Percentiles rank a stretch among this genome's conserved stretches.
phyloP scores from a whole-genome alignment of 805 yeast genomes.

The Starmera caribaea region DNA sequence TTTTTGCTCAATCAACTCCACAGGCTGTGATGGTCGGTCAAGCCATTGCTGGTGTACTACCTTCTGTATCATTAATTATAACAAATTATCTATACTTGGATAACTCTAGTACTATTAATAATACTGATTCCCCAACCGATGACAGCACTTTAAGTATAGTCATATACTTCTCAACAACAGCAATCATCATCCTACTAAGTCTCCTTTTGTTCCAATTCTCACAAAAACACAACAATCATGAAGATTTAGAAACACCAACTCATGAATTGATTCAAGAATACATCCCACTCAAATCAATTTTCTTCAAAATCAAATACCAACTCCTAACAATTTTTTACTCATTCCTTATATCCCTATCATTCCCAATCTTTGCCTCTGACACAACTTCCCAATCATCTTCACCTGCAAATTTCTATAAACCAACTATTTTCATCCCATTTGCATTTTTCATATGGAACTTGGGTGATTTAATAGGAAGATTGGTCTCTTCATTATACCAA shows the following conservation, averaged over 20 bases:
- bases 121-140: no score
- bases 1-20: conserved; percentile 65
- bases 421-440: conserved; percentile 55
- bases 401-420: conserved; percentile 14
- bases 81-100: conserved; percentile 29
- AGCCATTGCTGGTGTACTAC: conserved; percentile 88
- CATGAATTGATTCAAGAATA: conserved; percentile 18
- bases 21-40: conserved; percentile 94
- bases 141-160: conserved; percentile 17
- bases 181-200: conserved; percentile 34
- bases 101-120: conserved; percentile 9
- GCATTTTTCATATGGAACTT: conserved; percentile 80
- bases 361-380: conserved; percentile 84
- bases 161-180: conserved; percentile 41
- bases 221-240: conserved; percentile 8
- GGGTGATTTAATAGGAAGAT: conserved; percentile 79
- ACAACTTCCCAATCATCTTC: conserved; percentile 40
- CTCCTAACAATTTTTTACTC: conserved; percentile 64
- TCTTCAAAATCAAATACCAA: conserved; percentile 52
- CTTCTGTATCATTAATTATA: conserved; percentile 58
- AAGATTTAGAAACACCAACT: no score
- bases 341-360: conserved; percentile 64
- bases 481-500: conserved; percentile 31
- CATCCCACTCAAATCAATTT: conserved; percentile 52
- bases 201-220: conserved; percentile 29